These are phyloP conservation scores for Teunomyces aglyptinius DNA, from an alignment of 805 yeast genomes.

Conservation along the genomic window DNA sequence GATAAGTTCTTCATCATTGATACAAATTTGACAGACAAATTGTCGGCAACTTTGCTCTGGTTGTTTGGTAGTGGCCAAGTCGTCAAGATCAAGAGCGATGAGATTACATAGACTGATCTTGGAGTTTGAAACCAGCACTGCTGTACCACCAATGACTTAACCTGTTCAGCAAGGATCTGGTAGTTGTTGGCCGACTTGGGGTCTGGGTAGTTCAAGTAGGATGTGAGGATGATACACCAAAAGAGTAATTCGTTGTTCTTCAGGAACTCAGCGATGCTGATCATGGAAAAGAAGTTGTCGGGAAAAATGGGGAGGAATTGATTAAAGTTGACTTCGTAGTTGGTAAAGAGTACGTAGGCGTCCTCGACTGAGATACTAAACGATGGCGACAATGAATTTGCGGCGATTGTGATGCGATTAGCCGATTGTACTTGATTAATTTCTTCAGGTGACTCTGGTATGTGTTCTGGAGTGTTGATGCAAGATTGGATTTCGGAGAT, in stretches of 20 bases:
- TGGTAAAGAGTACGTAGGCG: constrained; percentile 14
- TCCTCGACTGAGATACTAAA: constrained; percentile 8
- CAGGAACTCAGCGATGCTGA: constrained; percentile 13
- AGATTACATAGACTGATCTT: constrained; percentile 38
- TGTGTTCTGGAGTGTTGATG: constrained; percentile 9
- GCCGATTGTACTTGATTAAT: background rate
- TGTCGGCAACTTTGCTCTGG: constrained; percentile 25
- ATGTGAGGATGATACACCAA: constrained; percentile 40
- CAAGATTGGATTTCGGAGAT: constrained; percentile 14
- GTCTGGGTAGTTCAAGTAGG: constrained; percentile 24
- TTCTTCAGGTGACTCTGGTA: background rate
- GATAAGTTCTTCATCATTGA: constrained; percentile 39
- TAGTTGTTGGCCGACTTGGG: constrained; percentile 17
- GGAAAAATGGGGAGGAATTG: constrained; percentile 32
- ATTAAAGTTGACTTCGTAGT: constrained; percentile 28
- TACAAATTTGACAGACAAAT: constrained; percentile 34
- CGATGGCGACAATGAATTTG: background rate
- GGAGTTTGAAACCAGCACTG: constrained; percentile 47
- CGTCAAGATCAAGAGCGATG: constrained; percentile 40
- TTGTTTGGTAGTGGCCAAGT: constrained; percentile 44
- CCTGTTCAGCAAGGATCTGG: constrained; percentile 26
- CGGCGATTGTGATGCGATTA: background rate
- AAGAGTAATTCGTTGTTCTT: constrained; percentile 32
- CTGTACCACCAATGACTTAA: constrained; percentile 38
- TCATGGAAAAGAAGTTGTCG: constrained; percentile 15